Base-by-base conservation (phyloP, 495 filamentous ascomycete species). In the Penicillium ucsense region DNA sequence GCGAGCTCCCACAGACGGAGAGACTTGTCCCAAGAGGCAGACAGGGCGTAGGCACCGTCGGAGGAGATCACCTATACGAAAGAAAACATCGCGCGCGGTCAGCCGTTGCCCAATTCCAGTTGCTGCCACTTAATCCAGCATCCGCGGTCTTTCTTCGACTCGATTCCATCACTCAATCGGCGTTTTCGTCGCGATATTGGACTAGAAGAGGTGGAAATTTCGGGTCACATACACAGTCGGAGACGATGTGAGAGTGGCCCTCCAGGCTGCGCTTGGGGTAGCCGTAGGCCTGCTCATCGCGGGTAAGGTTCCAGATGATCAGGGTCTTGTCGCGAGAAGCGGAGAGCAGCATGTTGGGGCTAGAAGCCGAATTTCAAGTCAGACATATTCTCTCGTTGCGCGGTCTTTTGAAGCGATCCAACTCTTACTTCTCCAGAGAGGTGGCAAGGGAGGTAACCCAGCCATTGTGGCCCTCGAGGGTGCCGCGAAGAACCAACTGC, bases 301-400 rank as follows among this genome's bases (percentile, higher is more conserved):
- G 91, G 72, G 92, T 97, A 59, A 99, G 84, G 84, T 95, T 94
- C 92, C 92, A 99, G 82, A 99, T 91, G 77, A 99, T 99, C 67
- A 99, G 78, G 60, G 87, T 88, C 83, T 97, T 95, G 82, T 99
- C 92, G 71, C 92, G 88, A 72, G 81, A 86, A 61, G 80, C 89
- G 50, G 92, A 99, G 56, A 99, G 85, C 65, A 99, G 89, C 94
- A 99, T 99, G 81, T 99, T 96, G 64, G 94, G 94, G 85, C 86
- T 90, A 69, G 63, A 72, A 64, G 60, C 58, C 53, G 55, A 58
- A 56, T 39, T 49, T 31, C 61, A 55, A 57, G 66, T 68, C 59
- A 71, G 68, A 65, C 58, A 43, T 28, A 10, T 8, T 41, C 45
- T 54, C 56, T 59, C 55, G 51, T 52, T 59, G 51, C 53, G 53